Percentiles rank a stretch among this genome's conserved stretches.
Evolutionary conservation across 2,329 filamentous ascomycete genomes (phyloP).

Genomic region (Kalaharituber pfeilii): DNA sequence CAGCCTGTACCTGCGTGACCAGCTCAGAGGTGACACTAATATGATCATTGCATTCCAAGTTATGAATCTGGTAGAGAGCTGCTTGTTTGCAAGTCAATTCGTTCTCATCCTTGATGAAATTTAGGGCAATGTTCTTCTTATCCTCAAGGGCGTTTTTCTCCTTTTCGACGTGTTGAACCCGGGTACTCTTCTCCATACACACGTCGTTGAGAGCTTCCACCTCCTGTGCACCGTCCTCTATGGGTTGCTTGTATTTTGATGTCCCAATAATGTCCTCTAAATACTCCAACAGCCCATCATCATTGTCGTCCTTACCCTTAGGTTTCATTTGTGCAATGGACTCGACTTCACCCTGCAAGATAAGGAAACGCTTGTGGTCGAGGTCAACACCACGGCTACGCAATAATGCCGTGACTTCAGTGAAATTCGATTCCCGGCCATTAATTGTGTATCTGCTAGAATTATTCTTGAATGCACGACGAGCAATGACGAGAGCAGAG

Average conservation of each 20-base stretch:
- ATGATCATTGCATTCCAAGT: conserved; percentile 76
- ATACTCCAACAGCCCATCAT: conserved; percentile 90
- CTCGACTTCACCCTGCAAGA: conserved; percentile 92
- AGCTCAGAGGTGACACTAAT: conserved; percentile 76
- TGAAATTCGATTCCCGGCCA: conserved; percentile 75
- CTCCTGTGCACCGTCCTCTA: conserved; percentile 80
- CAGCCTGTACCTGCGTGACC: conserved; percentile 72
- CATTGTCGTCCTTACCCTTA: conserved; percentile 85
- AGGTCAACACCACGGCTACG: conserved; percentile 81
- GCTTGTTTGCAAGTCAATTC: conserved; percentile 80
- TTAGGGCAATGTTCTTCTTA: conserved; percentile 87
- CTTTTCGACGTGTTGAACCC: conserved; percentile 95
- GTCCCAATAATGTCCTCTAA: conserved; percentile 98
- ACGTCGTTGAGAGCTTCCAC: conserved; percentile 87
- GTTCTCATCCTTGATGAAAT: conserved; percentile 82
- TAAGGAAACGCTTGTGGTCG: conserved; percentile 95
- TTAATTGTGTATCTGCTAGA: conserved; percentile 98
- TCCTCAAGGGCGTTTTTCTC: conserved; percentile 85
- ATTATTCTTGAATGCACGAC: conserved; percentile 93
- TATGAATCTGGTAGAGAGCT: conserved; percentile 79
- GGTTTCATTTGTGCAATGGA: conserved; percentile 99
- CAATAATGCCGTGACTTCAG: conserved; percentile 70
- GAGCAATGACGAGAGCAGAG: conserved; percentile 72
- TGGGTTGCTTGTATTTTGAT: conserved; percentile 92
- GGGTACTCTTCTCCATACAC: conserved; percentile 83